phyloP scores from a whole-genome alignment of 805 yeast species.

The Brettanomyces nanus region DNA sequence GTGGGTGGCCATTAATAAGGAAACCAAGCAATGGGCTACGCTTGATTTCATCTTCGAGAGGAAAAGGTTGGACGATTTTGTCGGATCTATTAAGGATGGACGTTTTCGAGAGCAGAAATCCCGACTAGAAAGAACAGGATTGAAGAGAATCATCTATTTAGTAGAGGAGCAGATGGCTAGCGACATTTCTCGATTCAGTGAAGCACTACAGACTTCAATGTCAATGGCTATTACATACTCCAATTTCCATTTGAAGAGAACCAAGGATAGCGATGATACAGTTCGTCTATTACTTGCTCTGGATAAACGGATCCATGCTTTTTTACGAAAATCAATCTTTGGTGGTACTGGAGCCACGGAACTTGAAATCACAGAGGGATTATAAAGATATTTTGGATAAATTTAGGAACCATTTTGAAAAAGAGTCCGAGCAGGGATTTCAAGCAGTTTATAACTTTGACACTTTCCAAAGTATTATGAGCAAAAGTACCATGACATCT shows the following conservation, averaged over 20 bases:
- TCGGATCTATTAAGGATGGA: conserved; percentile 76
- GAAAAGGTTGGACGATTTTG: conserved; percentile 81
- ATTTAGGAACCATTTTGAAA: conserved; percentile 28
- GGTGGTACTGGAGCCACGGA: conserved; percentile 44
- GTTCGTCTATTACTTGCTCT: conserved; percentile 46
- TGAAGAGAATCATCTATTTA: conserved; percentile 61
- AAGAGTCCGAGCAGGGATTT: conserved; percentile 16
- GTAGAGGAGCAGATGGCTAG: conserved; percentile 63
- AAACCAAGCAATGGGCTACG: conserved; percentile 53
- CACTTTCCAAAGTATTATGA: conserved; percentile 58
- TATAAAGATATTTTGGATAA: conserved; percentile 32
- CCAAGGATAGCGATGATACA: conserved; percentile 69
- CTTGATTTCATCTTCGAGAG: conserved; percentile 84
- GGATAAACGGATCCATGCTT: conserved; percentile 35
- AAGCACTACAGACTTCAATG: conserved; percentile 69
- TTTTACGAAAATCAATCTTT: conserved; percentile 32
- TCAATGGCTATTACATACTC: conserved; percentile 60
- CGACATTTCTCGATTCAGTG: conserved; percentile 42
- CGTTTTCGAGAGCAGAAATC: conserved; percentile 81
- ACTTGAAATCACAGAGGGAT: conserved; percentile 41
- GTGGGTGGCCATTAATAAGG: conserved; percentile 74
- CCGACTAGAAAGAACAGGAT: conserved; percentile 61
- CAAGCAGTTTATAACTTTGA: conserved; percentile 37
- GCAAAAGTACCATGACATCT: conserved; percentile 63
- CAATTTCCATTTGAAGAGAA: conserved; percentile 58